Evolutionary conservation across 768 basidiomycete species (phyloP).

Genomic region (Sarcodon aspratus): DNA sequence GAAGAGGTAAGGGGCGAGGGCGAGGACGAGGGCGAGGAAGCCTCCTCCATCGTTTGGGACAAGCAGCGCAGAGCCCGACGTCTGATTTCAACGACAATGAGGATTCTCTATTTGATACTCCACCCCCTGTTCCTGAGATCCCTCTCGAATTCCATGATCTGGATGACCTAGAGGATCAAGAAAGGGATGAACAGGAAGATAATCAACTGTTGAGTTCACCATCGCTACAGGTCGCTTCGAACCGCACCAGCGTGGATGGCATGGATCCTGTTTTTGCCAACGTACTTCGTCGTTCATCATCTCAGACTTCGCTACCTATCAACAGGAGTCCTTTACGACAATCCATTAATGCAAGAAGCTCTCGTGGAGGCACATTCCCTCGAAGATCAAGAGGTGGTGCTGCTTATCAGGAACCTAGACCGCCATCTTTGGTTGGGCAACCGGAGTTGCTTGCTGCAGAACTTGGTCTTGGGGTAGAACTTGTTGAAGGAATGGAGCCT

Average conservation of each 20-base stretch:
- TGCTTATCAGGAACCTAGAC: slow-evolving; percentile 59
- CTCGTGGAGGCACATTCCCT: slow-evolving; percentile 34
- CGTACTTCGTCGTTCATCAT: slow-evolving; percentile 48
- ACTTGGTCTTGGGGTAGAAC: slow-evolving; percentile 37
- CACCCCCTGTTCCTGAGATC: slow-evolving; percentile 22
- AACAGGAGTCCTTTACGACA: slow-evolving; percentile 52
- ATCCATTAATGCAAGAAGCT: slow-evolving; percentile 37
- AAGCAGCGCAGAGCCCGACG: slow-evolving; percentile 41
- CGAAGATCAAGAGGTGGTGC: slow-evolving; percentile 55
- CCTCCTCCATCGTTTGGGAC: slow-evolving; percentile 51
- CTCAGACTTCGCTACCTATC: slow-evolving; percentile 28
- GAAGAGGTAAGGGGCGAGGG: slow-evolving; percentile 40
- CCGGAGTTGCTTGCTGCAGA: slow-evolving; percentile 67
- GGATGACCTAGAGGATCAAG: slow-evolving; percentile 29
- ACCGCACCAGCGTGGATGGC: slow-evolving; percentile 67
- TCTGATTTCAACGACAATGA: slow-evolving; percentile 34
- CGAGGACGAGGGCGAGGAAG: slow-evolving; percentile 34
- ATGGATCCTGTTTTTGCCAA: slow-evolving; percentile 85
- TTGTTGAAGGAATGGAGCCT: slow-evolving; percentile 25
- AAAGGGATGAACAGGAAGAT: slow-evolving; percentile 33
- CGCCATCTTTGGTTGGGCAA: slow-evolving; percentile 57
- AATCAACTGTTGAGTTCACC: slow-evolving; percentile 24
- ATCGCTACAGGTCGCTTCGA: slow-evolving; percentile 33
- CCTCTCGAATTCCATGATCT: slow-evolving; percentile 19
- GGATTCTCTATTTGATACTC: slow-evolving; percentile 10